A percentile compares a stretch with the other conserved stretches of the same genome.
These are phyloP conservation scores for Cucumis sativus DNA, from an alignment of 306 rosid species.

Conservation along the genomic window DNA sequence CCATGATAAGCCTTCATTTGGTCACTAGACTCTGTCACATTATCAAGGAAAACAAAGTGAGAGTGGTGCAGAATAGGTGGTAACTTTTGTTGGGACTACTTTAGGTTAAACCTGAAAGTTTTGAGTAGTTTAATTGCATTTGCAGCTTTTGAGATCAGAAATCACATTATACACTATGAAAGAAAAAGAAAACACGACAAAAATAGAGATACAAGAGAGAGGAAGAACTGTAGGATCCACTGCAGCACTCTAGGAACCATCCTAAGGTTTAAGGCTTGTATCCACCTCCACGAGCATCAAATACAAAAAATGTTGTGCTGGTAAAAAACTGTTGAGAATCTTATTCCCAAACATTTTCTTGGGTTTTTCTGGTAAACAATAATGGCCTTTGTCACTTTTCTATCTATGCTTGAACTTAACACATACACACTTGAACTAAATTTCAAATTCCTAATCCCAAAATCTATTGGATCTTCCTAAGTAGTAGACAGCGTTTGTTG, in stretches of 20 bases:
- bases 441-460: too few species aligned
- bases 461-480: too few species aligned
- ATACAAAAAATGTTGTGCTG: background rate
- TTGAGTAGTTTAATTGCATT: background rate
- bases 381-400: too few species aligned
- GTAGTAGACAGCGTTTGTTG: too few species aligned
- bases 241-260: background rate
- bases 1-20: conserved; percentile 65
- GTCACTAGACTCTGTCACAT: conserved; percentile 35
- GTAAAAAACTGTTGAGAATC: background rate
- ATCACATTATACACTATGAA: background rate
- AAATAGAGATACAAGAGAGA: background rate
- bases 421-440: too few species aligned
- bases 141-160: background rate
- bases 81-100: background rate
- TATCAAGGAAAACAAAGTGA: background rate
- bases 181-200: background rate
- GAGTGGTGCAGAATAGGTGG: background rate
- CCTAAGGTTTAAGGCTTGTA: background rate
- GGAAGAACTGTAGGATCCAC: background rate
- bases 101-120: background rate
- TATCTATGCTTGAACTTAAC: too few species aligned
- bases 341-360: too few species aligned
- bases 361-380: too few species aligned
- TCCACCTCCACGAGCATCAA: background rate